A percentile compares a stretch with the other conserved stretches of the same genome.
Conservation (phyloP, 768 basidiomycete species). For the Boletus edulis region DNA sequence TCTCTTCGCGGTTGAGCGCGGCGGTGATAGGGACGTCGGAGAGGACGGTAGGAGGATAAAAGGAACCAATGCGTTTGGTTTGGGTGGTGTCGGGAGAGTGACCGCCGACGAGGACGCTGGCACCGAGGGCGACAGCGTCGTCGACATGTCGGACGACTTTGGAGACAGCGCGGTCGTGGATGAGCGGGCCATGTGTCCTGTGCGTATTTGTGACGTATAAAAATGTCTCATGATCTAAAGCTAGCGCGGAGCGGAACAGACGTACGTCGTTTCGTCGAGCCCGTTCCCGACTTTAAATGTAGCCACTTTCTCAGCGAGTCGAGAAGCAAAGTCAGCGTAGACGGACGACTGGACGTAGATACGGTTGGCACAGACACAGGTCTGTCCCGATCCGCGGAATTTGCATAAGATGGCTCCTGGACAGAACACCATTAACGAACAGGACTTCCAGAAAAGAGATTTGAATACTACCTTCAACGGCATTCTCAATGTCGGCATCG, state of each 20-base stretch:
- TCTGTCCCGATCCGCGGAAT: slow-evolving; percentile 80
- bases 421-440: slow-evolving; percentile 1
- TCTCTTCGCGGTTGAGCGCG: slow-evolving; percentile 77
- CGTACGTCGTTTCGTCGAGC: slow-evolving; percentile 72
- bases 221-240: neutral
- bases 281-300: slow-evolving; percentile 88
- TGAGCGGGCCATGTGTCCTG: slow-evolving; percentile 94
- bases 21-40: slow-evolving; percentile 75
- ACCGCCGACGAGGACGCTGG: slow-evolving; percentile 89
- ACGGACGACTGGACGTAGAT: slow-evolving; percentile 90
- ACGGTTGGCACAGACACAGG: slow-evolving; percentile 85
- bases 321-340: slow-evolving; percentile 90
- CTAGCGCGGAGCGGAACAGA: neutral
- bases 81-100: slow-evolving; percentile 50
- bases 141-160: slow-evolving; percentile 87
- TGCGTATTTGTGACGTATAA: neutral
- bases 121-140: slow-evolving; percentile 83
- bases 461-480: slow-evolving; percentile 65
- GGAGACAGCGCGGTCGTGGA: slow-evolving; percentile 79
- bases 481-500: slow-evolving; percentile 90
- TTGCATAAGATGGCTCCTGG: slow-evolving; percentile 72
- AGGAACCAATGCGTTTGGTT: slow-evolving; percentile 40
- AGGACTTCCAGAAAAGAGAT: neutral
- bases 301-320: slow-evolving; percentile 79
- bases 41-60: slow-evolving; percentile 88